These are phyloP conservation scores for Fusarium cicatricum DNA, from an alignment of 2,329 filamentous ascomycete genomes.

Conservation along the genomic window DNA sequence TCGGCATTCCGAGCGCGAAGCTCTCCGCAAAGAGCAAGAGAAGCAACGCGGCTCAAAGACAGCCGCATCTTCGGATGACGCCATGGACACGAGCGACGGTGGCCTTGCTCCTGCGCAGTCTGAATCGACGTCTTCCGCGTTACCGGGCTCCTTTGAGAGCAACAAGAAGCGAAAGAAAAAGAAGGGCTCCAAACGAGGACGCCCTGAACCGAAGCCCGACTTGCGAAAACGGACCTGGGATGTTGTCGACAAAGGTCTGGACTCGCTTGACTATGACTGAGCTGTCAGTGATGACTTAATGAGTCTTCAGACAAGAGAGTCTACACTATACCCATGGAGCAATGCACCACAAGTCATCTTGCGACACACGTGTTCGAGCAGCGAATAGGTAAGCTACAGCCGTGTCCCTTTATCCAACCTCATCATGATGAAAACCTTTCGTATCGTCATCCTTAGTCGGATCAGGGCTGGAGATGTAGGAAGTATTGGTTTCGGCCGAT, in stretches of 20 bases:
- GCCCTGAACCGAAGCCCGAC: slow-evolving; percentile 64
- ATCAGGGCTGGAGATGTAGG: slow-evolving; percentile 53
- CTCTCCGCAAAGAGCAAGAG: slow-evolving; percentile 65
- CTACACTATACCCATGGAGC: not conserved
- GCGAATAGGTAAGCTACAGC: slow-evolving; percentile 18
- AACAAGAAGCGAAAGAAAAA: slow-evolving; percentile 48
- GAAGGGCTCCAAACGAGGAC: slow-evolving; percentile 50
- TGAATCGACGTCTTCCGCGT: slow-evolving; percentile 1
- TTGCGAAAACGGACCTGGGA: slow-evolving; percentile 74
- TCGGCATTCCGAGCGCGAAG: slow-evolving; percentile 84
- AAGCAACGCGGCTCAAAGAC: slow-evolving; percentile 37
- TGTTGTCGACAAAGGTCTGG: slow-evolving; percentile 67
- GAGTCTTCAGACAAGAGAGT: not conserved
- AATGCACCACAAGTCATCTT: slow-evolving; percentile 22
- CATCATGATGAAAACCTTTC: slow-evolving; percentile 79
- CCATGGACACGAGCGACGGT: slow-evolving; percentile 18
- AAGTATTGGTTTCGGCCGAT: slow-evolving; percentile 43
- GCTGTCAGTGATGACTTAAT: not conserved
- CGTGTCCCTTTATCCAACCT: slow-evolving; percentile 4
- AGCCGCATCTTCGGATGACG: slow-evolving; percentile 23
- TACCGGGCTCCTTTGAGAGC: slow-evolving; percentile 22
- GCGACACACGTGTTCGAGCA: not conserved
- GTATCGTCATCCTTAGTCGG: slow-evolving; percentile 98
- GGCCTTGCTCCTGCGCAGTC: slow-evolving; percentile 17
- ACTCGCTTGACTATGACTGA: slow-evolving; percentile 66